Conservation (phyloP, 2,329 filamentous ascomycete genomes). For the Fusarium brachygibbosum region DNA sequence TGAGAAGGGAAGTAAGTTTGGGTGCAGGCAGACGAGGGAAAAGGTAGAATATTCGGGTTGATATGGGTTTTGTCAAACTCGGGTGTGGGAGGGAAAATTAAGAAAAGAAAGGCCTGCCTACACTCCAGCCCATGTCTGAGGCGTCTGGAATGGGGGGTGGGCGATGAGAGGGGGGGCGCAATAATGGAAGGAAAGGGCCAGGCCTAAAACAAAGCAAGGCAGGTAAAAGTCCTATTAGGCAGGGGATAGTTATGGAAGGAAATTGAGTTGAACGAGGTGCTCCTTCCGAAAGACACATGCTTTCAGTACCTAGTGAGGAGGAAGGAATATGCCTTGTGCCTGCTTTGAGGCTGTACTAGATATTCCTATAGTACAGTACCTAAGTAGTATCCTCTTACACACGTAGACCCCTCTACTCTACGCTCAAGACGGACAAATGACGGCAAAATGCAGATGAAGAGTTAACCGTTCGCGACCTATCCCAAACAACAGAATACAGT, state of each 20-base stretch:
- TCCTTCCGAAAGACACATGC: conserved; percentile 20
- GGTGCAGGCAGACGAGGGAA: conserved; percentile 43
- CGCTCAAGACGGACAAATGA: conserved; percentile 24
- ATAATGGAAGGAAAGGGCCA: conserved; percentile 40
- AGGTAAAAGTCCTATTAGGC: conserved; percentile 26
- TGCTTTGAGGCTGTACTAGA: conserved; percentile 12
- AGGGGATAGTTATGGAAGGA: conserved; percentile 31
- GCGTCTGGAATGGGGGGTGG: conserved; percentile 46
- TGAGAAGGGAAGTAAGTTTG: conserved; percentile 43
- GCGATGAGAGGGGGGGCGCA: conserved; percentile 30
- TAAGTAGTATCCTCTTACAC: conserved; percentile 9
- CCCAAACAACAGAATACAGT: neutral
- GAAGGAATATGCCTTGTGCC: conserved; percentile 30
- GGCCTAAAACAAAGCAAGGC: conserved; percentile 38
- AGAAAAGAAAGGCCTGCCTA: conserved; percentile 40
- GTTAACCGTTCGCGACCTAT: conserved; percentile 11
- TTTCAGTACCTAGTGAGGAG: neutral
- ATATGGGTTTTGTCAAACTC: conserved; percentile 50
- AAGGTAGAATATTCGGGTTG: conserved; percentile 49
- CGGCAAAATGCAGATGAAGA: conserved; percentile 33
- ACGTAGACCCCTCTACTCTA: conserved; percentile 2
- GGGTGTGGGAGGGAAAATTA: conserved; percentile 49
- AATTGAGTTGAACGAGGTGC: conserved; percentile 36
- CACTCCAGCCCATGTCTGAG: conserved; percentile 25
- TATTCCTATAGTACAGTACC: neutral